Conservation (phyloP, 768 basidiomycete species). For the Macrolepiota dolichaula region DNA sequence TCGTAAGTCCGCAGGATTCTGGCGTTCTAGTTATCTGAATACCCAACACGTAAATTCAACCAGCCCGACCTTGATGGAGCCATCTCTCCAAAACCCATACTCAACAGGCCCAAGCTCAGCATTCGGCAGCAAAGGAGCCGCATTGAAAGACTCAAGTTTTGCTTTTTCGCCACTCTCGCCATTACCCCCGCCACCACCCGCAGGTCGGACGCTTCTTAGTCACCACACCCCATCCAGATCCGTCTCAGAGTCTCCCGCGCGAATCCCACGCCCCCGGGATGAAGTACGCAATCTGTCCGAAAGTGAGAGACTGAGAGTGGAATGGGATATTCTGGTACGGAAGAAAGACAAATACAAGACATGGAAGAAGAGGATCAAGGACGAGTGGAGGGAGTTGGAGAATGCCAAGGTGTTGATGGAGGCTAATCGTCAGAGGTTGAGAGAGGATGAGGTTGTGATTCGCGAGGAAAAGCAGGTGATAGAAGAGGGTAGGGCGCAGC, state of each 20-base stretch:
- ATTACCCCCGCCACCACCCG: constrained; percentile 2
- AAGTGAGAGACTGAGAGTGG: constrained; percentile 4
- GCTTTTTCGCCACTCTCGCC: neutral
- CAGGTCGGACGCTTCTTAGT: neutral
- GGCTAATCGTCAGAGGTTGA: constrained; percentile 10
- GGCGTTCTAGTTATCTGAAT: neutral
- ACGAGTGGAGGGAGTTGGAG: constrained; percentile 12
- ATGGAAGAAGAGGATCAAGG: constrained; percentile 10
- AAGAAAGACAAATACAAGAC: constrained; percentile 12
- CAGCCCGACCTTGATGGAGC: neutral
- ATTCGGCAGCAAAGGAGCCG: neutral
- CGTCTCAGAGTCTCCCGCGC: neutral
- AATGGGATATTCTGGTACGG: constrained; percentile 9
- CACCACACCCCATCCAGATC: neutral
- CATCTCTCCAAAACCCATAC: neutral
- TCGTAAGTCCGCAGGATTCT: neutral
- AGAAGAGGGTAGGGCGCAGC: neutral
- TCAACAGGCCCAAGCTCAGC: constrained; percentile 1
- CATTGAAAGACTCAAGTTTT: neutral
- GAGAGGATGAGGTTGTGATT: constrained; percentile 8
- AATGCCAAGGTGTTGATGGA: constrained; percentile 10
- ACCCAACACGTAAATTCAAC: neutral
- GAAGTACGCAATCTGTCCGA: neutral
- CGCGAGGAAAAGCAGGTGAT: constrained; percentile 1
- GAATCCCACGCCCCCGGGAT: neutral